Evolutionary conservation across 1,139 yeast species (phyloP), one percentile per base, ranked within the genome.

Genomic region (Hemisphaericaspora xylanilytica): DNA sequence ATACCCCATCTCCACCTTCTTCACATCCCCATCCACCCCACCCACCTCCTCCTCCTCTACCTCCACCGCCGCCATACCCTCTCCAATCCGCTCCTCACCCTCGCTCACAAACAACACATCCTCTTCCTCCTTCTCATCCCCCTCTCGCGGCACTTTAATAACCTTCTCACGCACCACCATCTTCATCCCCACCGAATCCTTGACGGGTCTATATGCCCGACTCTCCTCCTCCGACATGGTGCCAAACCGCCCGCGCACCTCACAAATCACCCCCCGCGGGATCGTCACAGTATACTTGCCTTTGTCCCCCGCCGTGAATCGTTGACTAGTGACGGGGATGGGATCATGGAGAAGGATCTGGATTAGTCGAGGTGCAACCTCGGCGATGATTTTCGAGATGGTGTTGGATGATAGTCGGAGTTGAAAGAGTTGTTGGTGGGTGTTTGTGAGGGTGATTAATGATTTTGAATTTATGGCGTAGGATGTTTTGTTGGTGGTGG

Each of bases 391-490:
- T 9, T 27, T 15, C 8, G 32, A 14, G 12, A 33, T 27, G 13
- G 18, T 20, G 13, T 33, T 33, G 15, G 26, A 34, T 25, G 46
- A 44, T 33, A 44, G 33, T 32, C 40, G 32, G 9, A 44, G 28
- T 16, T 43, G 46, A 20, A 33, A 42, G 12, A 35, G 18, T 39
- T 40, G 32, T 40, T 38, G 18, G 34, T 40, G 32, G 18, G 34
- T 40, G 32, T 41, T 42, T 16, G 38, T 35, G 12, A 47, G 24
- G 4, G 48, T 45, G 13, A 44, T 41, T 35, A 43, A 24, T 5
- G 47, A 45, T 40, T 42, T 43, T 9, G 44, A 38, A 35, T 46
- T 46, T 14, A 46, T 42, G 10, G 48, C 39, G n/a, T 42, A 25
- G 11, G 47, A 36, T 22, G 32, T 32, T 20, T 20, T 20, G 5